phyloP scores from a whole-genome alignment of 371 early-diverging fungal genomes.

The Mucor velutinosus region DNA sequence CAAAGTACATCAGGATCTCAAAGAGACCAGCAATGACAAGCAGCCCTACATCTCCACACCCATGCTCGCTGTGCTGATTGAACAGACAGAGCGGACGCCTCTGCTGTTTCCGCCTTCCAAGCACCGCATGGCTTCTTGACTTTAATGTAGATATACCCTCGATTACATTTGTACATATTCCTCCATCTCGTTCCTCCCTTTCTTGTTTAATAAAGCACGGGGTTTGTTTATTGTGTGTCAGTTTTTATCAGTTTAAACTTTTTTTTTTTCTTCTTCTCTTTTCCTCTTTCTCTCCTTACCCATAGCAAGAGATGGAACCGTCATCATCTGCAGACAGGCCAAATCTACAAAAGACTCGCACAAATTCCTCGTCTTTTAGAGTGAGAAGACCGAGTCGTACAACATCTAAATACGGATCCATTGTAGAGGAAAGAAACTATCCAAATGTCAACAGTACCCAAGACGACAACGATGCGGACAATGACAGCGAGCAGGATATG shows the following conservation, averaged over 20 bases:
- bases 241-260: neutral
- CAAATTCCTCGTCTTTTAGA: conserved; percentile 11
- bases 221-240: conserved; percentile 3
- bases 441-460: neutral
- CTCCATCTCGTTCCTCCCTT: neutral
- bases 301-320: neutral
- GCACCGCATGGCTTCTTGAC: conserved; percentile 7
- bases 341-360: conserved; percentile 13
- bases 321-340: conserved; percentile 14
- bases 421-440: conserved; percentile 12
- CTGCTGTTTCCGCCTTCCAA: conserved; percentile 17
- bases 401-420: conserved; percentile 27
- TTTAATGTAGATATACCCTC: neutral
- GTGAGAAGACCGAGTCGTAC: conserved; percentile 18
- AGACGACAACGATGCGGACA: conserved; percentile 1
- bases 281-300: neutral
- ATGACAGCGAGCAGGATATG: neutral
- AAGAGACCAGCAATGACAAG: neutral
- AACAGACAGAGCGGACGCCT: conserved; percentile 21
- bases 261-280: neutral
- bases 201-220: conserved; percentile 1
- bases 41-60: conserved; percentile 3
- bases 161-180: neutral
- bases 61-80: conserved; percentile 11
- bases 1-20: conserved; percentile 28